phyloP scores from a whole-genome alignment of 176 grass and related monocot species.

The Musa schizocarpa region DNA sequence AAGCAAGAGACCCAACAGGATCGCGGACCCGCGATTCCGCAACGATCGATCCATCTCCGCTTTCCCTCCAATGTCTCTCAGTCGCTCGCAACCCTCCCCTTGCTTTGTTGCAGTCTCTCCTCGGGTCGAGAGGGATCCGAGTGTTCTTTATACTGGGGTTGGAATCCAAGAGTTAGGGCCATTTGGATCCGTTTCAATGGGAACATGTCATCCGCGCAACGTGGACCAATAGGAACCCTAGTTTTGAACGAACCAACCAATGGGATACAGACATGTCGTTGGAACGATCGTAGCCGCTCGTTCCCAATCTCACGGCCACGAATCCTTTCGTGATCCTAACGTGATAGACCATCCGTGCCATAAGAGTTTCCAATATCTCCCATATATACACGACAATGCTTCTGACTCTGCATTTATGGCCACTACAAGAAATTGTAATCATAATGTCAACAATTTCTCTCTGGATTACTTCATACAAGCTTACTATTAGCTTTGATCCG shows the following conservation, averaged over 20 bases:
- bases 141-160: not conserved
- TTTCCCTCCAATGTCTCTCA: not conserved
- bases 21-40: not conserved
- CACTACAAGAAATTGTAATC: no score
- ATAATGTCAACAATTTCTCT: no score
- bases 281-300: not conserved
- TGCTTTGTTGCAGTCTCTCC: no score
- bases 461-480: no score
- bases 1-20: not conserved
- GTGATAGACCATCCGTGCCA: no score
- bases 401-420: no score
- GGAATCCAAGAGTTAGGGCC: not conserved
- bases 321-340: not conserved
- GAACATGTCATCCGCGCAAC: not conserved
- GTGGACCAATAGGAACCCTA: conserved; percentile 2
- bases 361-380: no score
- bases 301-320: not conserved
- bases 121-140: not conserved
- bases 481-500: no score
- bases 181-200: not conserved
- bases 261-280: not conserved
- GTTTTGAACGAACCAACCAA: not conserved
- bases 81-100: no score
- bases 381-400: no score
- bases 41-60: not conserved